Evolutionary conservation across 495 filamentous ascomycete genomes (phyloP), one percentile per base, ranked within the genome.

Genomic region (Annulohypoxylon maeteangense): DNA sequence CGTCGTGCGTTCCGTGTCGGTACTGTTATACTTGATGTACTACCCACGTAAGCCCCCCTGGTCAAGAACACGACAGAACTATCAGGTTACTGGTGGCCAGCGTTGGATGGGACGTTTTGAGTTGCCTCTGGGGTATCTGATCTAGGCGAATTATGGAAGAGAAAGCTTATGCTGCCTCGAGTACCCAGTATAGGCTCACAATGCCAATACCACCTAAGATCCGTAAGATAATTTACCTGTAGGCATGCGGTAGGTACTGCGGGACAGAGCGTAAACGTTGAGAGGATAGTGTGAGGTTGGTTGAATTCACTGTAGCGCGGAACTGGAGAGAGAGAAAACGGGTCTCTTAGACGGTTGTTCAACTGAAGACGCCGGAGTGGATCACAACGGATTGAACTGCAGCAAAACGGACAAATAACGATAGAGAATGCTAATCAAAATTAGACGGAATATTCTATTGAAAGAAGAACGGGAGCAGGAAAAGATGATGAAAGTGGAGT

Each of bases 21-120:
- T 68, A 16, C 54, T 67, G 60, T 72, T 65, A 40, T 68, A 65
- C 55, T 68, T 31, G 22, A 67, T 61, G 70, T 65, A 65, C 60
- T 58, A 68, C 70, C 65, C 60, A 68, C 65, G 60, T 53, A 64
- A 44, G 22, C 23, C 68, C 57, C 68, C 57, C 67, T 62, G 48
- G 59, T 70, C 36, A 31, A 70, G 65, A 65, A 70, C 47, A 60
- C 67, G 62, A 70, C 45, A 70, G 59, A 53, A 70, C 53, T 27
- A 51, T 32, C 42, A 62, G 66, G 62, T 63, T 58, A 63, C 59
- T 64, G 59, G 51, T 56, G 38, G 25, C 25, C 20, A 62, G 59
- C 34, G 47, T 65, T 65, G 47, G 60, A 65, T 70, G 54, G 60
- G 36, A 47, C 14, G 44, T 65, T 58, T 40, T 40, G 36, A 38